Evolutionary conservation across 768 basidiomycete genomes (phyloP).

Genomic region (Cantharellus cinnabarinus): DNA sequence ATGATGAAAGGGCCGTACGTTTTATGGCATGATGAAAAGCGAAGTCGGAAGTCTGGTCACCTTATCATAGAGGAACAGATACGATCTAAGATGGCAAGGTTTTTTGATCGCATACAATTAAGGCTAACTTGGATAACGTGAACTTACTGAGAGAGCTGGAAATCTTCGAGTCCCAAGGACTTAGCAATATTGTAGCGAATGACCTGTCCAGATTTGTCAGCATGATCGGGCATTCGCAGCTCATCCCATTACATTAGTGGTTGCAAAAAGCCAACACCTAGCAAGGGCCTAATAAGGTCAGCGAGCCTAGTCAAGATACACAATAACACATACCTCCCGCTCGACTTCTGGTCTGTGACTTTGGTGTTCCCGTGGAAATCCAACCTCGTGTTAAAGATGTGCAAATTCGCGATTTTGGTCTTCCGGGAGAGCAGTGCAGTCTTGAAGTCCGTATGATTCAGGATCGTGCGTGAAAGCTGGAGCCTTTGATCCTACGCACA

Average conservation of each 20-base stretch:
- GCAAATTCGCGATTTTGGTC: conserved; percentile 39
- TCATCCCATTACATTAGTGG: conserved; percentile 35
- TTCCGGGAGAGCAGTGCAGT: conserved; percentile 41
- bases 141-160: conserved; percentile 60
- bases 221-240: conserved; percentile 10
- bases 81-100: conserved; percentile 13
- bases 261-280: conserved; percentile 82
- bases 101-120: background rate
- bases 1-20: background rate
- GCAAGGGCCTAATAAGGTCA: background rate
- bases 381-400: conserved; percentile 67
- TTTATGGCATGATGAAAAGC: background rate
- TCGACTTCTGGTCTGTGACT: conserved; percentile 69
- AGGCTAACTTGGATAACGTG: background rate
- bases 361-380: conserved; percentile 59
- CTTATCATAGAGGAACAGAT: conserved; percentile 88
- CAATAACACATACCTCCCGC: conserved; percentile 29
- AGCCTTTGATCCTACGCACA: conserved; percentile 5
- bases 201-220: conserved; percentile 13
- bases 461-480: conserved; percentile 51
- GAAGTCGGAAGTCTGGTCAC: background rate
- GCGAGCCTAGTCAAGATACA: background rate
- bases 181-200: conserved; percentile 70
- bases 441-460: conserved; percentile 47
- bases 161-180: conserved; percentile 66